phyloP scores from a whole-genome alignment of 2,329 filamentous ascomycete genomes.

The Setomelanomma holmii region DNA sequence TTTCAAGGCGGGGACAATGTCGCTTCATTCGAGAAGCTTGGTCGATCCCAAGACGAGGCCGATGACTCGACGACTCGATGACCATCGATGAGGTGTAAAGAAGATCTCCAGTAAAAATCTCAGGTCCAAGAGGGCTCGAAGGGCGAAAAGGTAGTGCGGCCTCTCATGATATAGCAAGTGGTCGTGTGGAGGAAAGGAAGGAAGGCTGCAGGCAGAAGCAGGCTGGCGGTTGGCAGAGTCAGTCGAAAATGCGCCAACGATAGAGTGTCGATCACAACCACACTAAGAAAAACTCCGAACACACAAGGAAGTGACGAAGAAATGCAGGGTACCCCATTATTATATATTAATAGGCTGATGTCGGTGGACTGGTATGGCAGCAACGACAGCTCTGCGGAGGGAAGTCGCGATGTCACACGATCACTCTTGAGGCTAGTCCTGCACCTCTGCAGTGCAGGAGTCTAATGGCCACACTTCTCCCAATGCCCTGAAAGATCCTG shows the following conservation, averaged over 20 bases:
- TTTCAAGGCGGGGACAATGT: not conserved
- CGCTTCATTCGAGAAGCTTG: conserved; percentile 2
- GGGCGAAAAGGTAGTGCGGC: conserved; percentile 25
- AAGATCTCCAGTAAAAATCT: conserved; percentile 1
- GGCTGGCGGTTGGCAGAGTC: conserved; percentile 15
- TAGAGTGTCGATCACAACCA: conserved; percentile 8
- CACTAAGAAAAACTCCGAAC: conserved; percentile 2
- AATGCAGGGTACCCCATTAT: conserved; percentile 7
- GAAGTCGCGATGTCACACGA: conserved; percentile 8
- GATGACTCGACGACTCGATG: conserved; percentile 3
- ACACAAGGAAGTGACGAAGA: conserved; percentile 1
- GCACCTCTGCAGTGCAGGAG: not conserved
- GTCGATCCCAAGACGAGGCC: conserved; percentile 7
- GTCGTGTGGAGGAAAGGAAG: conserved; percentile 8
- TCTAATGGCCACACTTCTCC: too few species aligned
- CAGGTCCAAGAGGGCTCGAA: conserved; percentile 3
- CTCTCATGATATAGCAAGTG: conserved; percentile 25
- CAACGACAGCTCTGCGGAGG: conserved; percentile 4
- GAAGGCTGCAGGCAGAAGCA: conserved; percentile 21
- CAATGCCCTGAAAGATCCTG: too few species aligned
- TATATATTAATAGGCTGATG: conserved; percentile 14
- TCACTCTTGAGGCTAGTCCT: not conserved
- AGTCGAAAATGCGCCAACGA: conserved; percentile 9
- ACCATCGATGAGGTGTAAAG: conserved; percentile 1
- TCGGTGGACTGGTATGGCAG: conserved; percentile 10